Evolutionary conservation across 768 basidiomycete species (phyloP).

Genomic region (Psilocybe sp.): DNA sequence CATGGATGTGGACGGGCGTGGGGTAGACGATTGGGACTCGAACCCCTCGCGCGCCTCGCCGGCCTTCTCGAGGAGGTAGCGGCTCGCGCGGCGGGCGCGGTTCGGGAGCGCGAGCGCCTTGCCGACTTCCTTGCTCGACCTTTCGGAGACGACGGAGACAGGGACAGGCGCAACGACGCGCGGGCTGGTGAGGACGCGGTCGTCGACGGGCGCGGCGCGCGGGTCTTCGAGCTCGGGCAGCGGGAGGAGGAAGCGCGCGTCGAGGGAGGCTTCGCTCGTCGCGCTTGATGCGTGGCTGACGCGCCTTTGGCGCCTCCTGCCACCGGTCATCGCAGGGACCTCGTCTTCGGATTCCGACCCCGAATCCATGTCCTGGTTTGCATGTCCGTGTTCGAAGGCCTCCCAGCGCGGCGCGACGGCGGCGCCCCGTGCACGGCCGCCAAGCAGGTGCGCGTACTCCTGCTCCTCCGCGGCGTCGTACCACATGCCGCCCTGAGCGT

Average conservation of each 20-base stretch:
- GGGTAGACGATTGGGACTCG: not conserved
- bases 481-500: slow-evolving; percentile 63
- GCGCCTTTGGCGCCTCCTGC: not conserved
- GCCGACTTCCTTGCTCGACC: slow-evolving; percentile 29
- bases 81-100: slow-evolving; percentile 31
- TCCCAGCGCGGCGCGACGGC: not conserved
- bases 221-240: slow-evolving; percentile 30
- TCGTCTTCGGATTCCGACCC: slow-evolving; percentile 8
- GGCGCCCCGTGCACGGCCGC: slow-evolving; percentile 25
- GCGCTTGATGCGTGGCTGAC: slow-evolving; percentile 25
- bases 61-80: slow-evolving; percentile 25
- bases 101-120: slow-evolving; percentile 31
- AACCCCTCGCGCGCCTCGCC: slow-evolving; percentile 13
- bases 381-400: slow-evolving; percentile 4
- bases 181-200: slow-evolving; percentile 27
- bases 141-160: slow-evolving; percentile 30
- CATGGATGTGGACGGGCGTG: too few species aligned
- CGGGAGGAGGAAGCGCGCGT: slow-evolving; percentile 44
- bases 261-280: slow-evolving; percentile 52
- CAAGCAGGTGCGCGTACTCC: slow-evolving; percentile 65
- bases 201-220: slow-evolving; percentile 20
- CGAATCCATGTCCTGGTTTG: slow-evolving; percentile 14
- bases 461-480: slow-evolving; percentile 69
- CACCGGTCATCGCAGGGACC: slow-evolving; percentile 1
- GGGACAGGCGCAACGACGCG: slow-evolving; percentile 36